phyloP scores from a whole-genome alignment of 2,329 filamentous ascomycete genomes.

The Sordariomycetes sp. region DNA sequence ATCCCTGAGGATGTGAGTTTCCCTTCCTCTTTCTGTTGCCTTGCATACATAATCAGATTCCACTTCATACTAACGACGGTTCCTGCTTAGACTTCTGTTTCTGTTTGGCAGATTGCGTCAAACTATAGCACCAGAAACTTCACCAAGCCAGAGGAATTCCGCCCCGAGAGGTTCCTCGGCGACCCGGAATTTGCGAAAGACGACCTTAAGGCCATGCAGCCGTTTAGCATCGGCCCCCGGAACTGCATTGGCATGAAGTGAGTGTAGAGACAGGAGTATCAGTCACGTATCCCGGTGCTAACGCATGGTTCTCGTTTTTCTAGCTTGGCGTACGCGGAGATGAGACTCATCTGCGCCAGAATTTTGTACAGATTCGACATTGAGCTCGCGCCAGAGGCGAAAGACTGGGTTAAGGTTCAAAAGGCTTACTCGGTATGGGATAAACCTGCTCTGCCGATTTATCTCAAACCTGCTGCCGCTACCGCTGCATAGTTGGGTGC shows the following conservation, averaged over 20 bases:
- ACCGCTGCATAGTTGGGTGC: too few relatives aligned
- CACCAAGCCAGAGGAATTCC: slow-evolving; percentile 16
- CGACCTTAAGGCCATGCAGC: slow-evolving; percentile 12
- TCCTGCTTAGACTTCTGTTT: not conserved
- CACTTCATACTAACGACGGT: not conserved
- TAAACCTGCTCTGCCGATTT: not conserved
- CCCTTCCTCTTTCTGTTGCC: not conserved
- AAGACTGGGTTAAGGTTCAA: slow-evolving; percentile 5
- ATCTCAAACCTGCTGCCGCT: not conserved
- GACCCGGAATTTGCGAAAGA: slow-evolving; percentile 11
- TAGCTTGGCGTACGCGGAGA: slow-evolving; percentile 17
- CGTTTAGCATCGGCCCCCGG: slow-evolving; percentile 15
- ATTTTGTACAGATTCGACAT: slow-evolving; percentile 15
- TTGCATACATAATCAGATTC: not conserved
- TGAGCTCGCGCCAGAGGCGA: slow-evolving; percentile 12
- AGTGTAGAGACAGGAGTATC: slow-evolving; percentile 4
- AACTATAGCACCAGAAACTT: slow-evolving; percentile 19
- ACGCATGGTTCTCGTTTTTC: not conserved
- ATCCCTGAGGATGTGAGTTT: not conserved
- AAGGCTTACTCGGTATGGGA: not conserved
- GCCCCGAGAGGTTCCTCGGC: slow-evolving; percentile 22
- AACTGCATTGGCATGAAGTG: slow-evolving; percentile 19
- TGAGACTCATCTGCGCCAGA: slow-evolving; percentile 14
- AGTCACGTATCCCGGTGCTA: not conserved
- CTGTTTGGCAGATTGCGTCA: slow-evolving; percentile 13